Base-by-base conservation (phyloP, 805 yeast genomes). In the Jamesozyma piceae region DNA sequence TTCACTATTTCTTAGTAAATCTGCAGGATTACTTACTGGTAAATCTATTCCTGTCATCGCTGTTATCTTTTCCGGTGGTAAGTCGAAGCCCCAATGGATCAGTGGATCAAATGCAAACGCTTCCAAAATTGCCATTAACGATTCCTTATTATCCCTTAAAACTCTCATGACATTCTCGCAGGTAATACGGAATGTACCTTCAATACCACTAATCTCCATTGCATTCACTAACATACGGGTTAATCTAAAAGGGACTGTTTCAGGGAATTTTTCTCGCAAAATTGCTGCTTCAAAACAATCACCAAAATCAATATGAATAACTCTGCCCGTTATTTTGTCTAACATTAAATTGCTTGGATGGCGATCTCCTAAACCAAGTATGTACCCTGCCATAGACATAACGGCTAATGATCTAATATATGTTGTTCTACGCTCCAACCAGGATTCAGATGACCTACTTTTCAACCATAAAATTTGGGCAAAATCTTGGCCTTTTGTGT, bases 261-360 rank as follows among this genome's bases (percentile, higher is more conserved):
- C 99, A 0, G 99, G 99, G 62, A 84, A 94, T 60, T 92, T 92
- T 53, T 94, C 98, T 51, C 99, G 77, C 47, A 92, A 66, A 39
- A 90, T 88, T 0, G 99, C 98, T 2, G 97, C 96, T 61, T 92
- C 99, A 57, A 92, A 92, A 74, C 99, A 92, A 61, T 92, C 99
- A 51, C 98, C 99, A 65, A 90, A 92, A 71, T 92, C 99, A 64
- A 92, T 90, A 60, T 92, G 99, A 31, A 92, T 76, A 40, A 92
- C 96, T 57, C 90, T 88, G 47, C 99, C 99, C 0, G 97, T 87
- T 39, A 82, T 76, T 49, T 96, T 71, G 62, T 90, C 95, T 65
- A 92, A 75, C 97, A 92, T 86, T 65, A 92, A 73, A 58, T 92
- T 92, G 26, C 97, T 86, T 22, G 98, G 98, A 64, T 92, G 99